Conservation (phyloP, 495 filamentous ascomycete species). For the Pseudoneurospora amorphoporcata region DNA sequence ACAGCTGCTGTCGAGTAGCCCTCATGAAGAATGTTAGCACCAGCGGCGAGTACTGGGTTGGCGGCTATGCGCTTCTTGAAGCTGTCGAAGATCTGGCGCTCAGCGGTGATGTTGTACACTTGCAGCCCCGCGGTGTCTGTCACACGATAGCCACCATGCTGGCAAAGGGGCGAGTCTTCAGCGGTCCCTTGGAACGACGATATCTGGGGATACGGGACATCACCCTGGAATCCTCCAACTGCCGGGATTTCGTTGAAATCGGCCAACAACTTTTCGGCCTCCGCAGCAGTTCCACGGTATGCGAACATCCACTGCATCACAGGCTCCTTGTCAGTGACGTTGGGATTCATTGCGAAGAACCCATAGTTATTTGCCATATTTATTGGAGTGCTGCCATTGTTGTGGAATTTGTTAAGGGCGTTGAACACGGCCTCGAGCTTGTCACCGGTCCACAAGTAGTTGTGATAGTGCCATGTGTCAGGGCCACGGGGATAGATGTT, state of each 20-base stretch:
- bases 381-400: slow-evolving; percentile 29
- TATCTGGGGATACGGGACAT: neutral
- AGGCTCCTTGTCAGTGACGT: neutral
- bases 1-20: slow-evolving; percentile 42
- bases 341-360: neutral
- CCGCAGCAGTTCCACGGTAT: neutral
- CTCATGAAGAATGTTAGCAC: slow-evolving; percentile 44
- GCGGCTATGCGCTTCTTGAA: slow-evolving; percentile 20
- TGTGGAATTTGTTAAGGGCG: slow-evolving; percentile 32
- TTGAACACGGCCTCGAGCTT: slow-evolving; percentile 42
- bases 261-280: neutral
- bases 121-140: slow-evolving; percentile 10
- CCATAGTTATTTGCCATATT: slow-evolving; percentile 13
- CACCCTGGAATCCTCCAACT: neutral
- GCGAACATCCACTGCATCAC: neutral
- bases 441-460: slow-evolving; percentile 36
- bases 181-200: neutral
- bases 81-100: slow-evolving; percentile 27
- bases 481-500: slow-evolving; percentile 34
- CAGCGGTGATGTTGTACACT: slow-evolving; percentile 34
- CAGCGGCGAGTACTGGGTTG: slow-evolving; percentile 12
- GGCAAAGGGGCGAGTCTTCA: neutral
- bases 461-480: slow-evolving; percentile 33
- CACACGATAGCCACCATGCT: neutral
- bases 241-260: neutral